A percentile compares a stretch with the other conserved stretches of the same genome.
Conservation (phyloP, 495 filamentous ascomycete genomes). For the Aspergillus indologenus region DNA sequence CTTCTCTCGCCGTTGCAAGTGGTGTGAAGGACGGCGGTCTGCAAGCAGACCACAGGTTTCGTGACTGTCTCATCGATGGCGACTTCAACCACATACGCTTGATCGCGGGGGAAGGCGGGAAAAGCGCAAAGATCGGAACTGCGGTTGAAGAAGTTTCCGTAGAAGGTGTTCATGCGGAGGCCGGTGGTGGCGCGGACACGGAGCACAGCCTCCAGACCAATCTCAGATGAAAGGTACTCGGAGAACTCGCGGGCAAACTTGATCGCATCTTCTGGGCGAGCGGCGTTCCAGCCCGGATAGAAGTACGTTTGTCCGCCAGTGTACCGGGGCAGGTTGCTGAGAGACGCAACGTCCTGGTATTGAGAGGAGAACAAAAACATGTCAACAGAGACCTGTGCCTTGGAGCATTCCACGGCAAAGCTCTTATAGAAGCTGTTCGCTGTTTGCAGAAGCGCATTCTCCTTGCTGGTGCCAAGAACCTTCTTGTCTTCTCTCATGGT, state of each 20-base stretch:
- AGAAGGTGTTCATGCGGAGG: slow-evolving; percentile 94
- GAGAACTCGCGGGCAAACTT: slow-evolving; percentile 97
- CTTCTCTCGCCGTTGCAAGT: slow-evolving; percentile 96
- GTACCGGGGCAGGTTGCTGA: slow-evolving; percentile 91
- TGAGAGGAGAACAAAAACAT: slow-evolving; percentile 98
- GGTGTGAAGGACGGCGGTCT: slow-evolving; percentile 95
- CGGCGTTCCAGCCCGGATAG: slow-evolving; percentile 97
- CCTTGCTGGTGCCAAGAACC: slow-evolving; percentile 88
- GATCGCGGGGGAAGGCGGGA: slow-evolving; percentile 94
- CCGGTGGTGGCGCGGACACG: slow-evolving; percentile 94
- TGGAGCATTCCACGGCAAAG: slow-evolving; percentile 97
- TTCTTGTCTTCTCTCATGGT: slow-evolving; percentile 97
- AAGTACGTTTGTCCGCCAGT: slow-evolving; percentile 98
- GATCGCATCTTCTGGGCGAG: slow-evolving; percentile 87
- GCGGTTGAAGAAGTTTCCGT: slow-evolving; percentile 99
- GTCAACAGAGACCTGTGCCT: slow-evolving; percentile 96
- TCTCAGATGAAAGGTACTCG: slow-evolving; percentile 91
- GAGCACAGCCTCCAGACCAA: slow-evolving; percentile 93
- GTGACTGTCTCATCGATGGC: slow-evolving; percentile 92
- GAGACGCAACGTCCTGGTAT: slow-evolving; percentile 94
- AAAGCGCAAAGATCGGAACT: slow-evolving; percentile 96
- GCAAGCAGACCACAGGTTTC: slow-evolving; percentile 93
- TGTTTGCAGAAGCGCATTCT: slow-evolving; percentile 82
- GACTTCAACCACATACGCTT: slow-evolving; percentile 98
- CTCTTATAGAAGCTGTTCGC: slow-evolving; percentile 97